Base-by-base conservation (phyloP, 805 yeast species). In the Torulaspora delbrueckii region DNA sequence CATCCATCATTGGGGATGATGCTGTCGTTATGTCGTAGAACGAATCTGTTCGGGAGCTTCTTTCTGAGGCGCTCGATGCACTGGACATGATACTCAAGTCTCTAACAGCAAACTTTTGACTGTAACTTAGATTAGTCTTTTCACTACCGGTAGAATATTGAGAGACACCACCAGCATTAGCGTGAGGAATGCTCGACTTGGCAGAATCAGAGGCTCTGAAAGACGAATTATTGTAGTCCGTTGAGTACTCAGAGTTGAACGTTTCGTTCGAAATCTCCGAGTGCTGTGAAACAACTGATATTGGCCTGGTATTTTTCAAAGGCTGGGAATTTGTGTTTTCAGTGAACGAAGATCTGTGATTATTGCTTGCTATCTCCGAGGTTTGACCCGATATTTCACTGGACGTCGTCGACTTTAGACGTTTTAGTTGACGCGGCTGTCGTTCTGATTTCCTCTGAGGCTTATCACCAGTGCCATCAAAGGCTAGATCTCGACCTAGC, bases 181-280 rank as follows among this genome's bases (percentile, higher is more conserved):
- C 36, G 19, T 43, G 49, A 1, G 50, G 38, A 12, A 43, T 38
- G 26, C 40, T 36, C 5, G 48, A 26, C 38, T 46, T 46, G 35
- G 30, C 26, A 4, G 48, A 41, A n/a, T 54, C 56, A 2, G 48
- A 38, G 8, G 40, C 37, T 18, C 42, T 41, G 13, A 45, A 36
- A 8, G 54, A 51, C 3, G 55, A 51, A 23, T 42, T 13, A 36
- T 57, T 58, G 2, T 61, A 67, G 30, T 65, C 63, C 4, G 76
- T 74, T 0, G 82, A 76, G 34, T 74, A 70, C 45, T 78, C 82
- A 0, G 83, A 78, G 32, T 70, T 63, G 3, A 72, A 70, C 0
- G 81, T 75, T 35, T 67, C 62, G 40, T 64, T 70, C 0, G 79
- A 75, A n/a, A 73, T 65, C 2, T 70, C 59, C 0, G 81, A 76